Evolutionary conservation across 805 yeast genomes (phyloP).

Genomic region (Saccharomycopsis fibuligera): DNA sequence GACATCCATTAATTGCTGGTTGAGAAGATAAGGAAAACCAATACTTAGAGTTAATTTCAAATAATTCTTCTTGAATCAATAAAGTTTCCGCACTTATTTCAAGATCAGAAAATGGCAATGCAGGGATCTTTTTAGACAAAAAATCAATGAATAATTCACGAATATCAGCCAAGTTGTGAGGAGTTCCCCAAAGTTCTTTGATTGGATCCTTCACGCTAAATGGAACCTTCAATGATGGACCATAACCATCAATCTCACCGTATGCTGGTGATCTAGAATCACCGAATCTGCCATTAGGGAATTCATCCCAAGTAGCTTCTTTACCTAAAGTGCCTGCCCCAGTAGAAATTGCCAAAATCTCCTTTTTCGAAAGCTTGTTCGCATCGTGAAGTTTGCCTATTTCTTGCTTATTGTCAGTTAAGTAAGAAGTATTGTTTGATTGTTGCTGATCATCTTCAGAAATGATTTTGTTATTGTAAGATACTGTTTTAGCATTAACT

Average conservation of each 20-base stretch:
- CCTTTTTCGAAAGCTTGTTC: conserved; percentile 37
- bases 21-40: conserved; percentile 90
- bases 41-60: conserved; percentile 67
- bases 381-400: neutral
- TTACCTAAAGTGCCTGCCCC: conserved; percentile 82
- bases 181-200: conserved; percentile 73
- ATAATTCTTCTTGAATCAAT: conserved; percentile 83
- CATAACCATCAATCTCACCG: conserved; percentile 97
- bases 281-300: conserved; percentile 93
- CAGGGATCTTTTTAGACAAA: conserved; percentile 65
- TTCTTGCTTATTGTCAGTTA: neutral
- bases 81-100: conserved; percentile 87
- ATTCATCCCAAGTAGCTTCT: conserved; percentile 96
- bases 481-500: neutral
- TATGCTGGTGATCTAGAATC: conserved; percentile 94
- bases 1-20: conserved; percentile 81
- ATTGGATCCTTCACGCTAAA: conserved; percentile 46
- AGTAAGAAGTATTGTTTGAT: neutral
- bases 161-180: conserved; percentile 53
- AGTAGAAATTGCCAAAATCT: conserved; percentile 67
- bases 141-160: conserved; percentile 63
- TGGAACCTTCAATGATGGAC: conserved; percentile 66
- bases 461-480: conserved; percentile 1
- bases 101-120: conserved; percentile 88
- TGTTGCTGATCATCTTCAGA: neutral